Evolutionary conservation across 2,329 filamentous ascomycete species (phyloP).

Genomic region (Colletotrichum sojae): DNA sequence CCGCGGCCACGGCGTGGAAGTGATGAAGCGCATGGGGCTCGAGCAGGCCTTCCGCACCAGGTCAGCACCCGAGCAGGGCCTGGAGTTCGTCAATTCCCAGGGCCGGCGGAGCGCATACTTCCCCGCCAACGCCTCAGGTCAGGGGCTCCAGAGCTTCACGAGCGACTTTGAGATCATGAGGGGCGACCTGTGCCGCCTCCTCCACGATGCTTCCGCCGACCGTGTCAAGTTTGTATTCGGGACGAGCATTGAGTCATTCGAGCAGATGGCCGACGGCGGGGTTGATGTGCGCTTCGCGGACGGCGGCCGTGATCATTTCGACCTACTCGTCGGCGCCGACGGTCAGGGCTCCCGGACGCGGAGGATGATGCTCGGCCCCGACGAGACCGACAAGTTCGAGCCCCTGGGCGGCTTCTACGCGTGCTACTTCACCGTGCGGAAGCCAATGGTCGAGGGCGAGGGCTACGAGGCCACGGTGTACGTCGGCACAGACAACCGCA

Average conservation of each 20-base stretch:
- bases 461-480: conserved; percentile 55
- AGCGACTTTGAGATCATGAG: conserved; percentile 70
- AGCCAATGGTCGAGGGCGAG: conserved; percentile 48
- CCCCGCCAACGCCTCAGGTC: conserved; percentile 12
- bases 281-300: conserved; percentile 55
- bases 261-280: conserved; percentile 41
- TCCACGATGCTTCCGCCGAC: conserved; percentile 53
- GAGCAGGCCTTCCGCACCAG: conserved; percentile 57
- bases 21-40: conserved; percentile 66
- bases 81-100: conserved; percentile 57
- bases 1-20: conserved; percentile 63
- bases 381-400: conserved; percentile 42
- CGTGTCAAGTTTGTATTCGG: conserved; percentile 49
- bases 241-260: conserved; percentile 47
- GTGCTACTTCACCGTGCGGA: conserved; percentile 46
- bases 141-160: conserved; percentile 55
- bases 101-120: conserved; percentile 44
- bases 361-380: conserved; percentile 49
- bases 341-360: conserved; percentile 59
- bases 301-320: conserved; percentile 58
- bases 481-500: conserved; percentile 51
- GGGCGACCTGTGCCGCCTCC: conserved; percentile 62
- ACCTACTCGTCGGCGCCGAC: conserved; percentile 69
- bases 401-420: conserved; percentile 45
- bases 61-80: conserved; percentile 60